phyloP scores from a whole-genome alignment of 129 eudicot genomes.

The Tanacetum coccineum region DNA sequence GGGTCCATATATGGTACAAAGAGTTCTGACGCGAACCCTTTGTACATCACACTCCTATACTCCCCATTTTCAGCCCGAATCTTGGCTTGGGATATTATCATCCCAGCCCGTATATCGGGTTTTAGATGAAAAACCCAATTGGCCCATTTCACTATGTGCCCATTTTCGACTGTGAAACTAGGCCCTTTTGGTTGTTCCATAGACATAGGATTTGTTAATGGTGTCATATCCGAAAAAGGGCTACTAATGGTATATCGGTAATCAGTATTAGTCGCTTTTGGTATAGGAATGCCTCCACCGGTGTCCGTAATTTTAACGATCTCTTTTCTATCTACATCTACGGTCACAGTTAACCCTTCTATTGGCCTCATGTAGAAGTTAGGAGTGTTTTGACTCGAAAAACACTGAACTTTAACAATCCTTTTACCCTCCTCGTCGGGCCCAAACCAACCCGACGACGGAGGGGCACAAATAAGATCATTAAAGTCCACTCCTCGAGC shows the following conservation, averaged over 20 bases:
- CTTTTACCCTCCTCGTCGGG: constrained; percentile 51
- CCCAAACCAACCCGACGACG: constrained; percentile 74
- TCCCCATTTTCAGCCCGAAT: constrained; percentile 34
- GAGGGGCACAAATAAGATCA: constrained; percentile 41
- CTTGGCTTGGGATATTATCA: constrained; percentile 46
- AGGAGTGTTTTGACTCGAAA: constrained; percentile 45
- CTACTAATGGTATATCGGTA: constrained; percentile 28
- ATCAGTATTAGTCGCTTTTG: constrained; percentile 49
- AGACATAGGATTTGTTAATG: constrained; percentile 44
- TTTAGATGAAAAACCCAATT: constrained; percentile 59
- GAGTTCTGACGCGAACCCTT: constrained; percentile 49
- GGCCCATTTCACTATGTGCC: constrained; percentile 62
- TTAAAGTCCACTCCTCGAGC: constrained; percentile 51
- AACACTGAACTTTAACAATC: constrained; percentile 54
- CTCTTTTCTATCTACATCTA: constrained; percentile 43
- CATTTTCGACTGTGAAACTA: constrained; percentile 48
- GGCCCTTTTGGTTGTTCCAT: constrained; percentile 76
- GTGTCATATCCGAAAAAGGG: constrained; percentile 15
- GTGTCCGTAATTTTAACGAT: constrained; percentile 41
- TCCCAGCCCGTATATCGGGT: constrained; percentile 51
- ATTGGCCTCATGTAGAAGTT: constrained; percentile 82
- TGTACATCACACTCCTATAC: constrained; percentile 52
- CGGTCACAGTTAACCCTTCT: constrained; percentile 50
- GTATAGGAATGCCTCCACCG: constrained; percentile 52
- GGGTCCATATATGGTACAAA: constrained; percentile 68